Evolutionary conservation across 2,329 filamentous ascomycete genomes (phyloP).

Genomic region (Beauveria pseudobassiana): DNA sequence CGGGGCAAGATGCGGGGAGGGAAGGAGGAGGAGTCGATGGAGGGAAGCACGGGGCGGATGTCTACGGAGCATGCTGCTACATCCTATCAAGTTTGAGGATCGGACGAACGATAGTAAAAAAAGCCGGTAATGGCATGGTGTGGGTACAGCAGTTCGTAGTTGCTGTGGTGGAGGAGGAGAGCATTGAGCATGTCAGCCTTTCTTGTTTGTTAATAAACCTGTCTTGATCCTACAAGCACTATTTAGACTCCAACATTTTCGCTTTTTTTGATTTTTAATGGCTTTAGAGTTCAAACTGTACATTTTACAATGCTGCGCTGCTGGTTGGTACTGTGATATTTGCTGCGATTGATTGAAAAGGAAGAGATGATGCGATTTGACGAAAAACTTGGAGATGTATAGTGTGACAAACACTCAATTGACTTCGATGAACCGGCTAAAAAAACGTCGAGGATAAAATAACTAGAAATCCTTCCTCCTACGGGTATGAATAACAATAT

Average conservation of each 20-base stretch:
- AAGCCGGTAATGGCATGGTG: neutral
- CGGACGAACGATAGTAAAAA: slow-evolving; percentile 26
- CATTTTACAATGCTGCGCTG: no score
- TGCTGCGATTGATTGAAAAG: no score
- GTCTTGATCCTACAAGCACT: neutral
- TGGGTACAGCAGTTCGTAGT: neutral
- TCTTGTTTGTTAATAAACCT: neutral
- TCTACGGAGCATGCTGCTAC: slow-evolving; percentile 69
- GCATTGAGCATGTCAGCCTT: neutral
- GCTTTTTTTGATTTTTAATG: neutral
- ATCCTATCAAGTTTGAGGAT: slow-evolving; percentile 67
- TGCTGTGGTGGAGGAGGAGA: neutral
- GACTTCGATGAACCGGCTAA: neutral
- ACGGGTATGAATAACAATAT: neutral
- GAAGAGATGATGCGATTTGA: neutral
- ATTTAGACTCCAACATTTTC: neutral
- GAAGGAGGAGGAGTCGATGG: slow-evolving; percentile 39
- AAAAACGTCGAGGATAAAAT: neutral
- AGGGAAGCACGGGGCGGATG: slow-evolving; percentile 55
- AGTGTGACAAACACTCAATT: neutral
- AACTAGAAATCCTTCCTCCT: neutral
- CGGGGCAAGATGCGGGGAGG: slow-evolving; percentile 43
- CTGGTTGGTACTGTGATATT: no score
- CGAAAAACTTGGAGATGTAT: neutral
- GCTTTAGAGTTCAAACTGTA: neutral